Conservation (phyloP, 331 rosid genomes). For the Cydonia oblonga region DNA sequence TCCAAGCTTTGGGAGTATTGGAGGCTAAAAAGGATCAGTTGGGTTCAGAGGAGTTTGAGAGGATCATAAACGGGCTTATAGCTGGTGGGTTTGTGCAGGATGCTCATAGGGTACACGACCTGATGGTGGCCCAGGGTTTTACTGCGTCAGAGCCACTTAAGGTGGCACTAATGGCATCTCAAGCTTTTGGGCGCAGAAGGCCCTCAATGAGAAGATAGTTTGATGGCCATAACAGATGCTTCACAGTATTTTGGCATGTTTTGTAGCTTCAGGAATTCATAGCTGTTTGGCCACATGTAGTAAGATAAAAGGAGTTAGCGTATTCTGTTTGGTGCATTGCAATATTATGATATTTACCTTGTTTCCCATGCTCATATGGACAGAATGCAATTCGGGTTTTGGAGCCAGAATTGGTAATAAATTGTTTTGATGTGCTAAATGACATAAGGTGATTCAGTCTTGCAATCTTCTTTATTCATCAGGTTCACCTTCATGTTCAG, state of each 20-base stretch:
- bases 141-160: constrained; percentile 12
- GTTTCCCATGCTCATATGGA: neutral
- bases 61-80: constrained; percentile 40
- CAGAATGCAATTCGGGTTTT: neutral
- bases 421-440: neutral
- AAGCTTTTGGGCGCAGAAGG: constrained; percentile 1
- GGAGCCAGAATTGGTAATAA: neutral
- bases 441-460: too few relatives aligned
- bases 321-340: neutral
- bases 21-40: constrained; percentile 66
- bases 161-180: constrained; percentile 12
- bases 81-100: constrained; percentile 55
- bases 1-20: constrained; percentile 60
- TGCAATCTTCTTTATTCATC: constrained; percentile 6
- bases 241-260: constrained; percentile 1
- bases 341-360: neutral
- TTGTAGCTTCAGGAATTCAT: neutral
- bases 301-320: neutral
- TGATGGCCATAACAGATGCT: neutral
- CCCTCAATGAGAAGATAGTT: constrained; percentile 39
- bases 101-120: constrained; percentile 35
- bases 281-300: constrained; percentile 1
- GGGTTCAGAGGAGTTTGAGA: constrained; percentile 41
- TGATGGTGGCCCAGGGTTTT: constrained; percentile 71
- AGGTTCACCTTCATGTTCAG: constrained; percentile 18